Evolutionary conservation across 2,329 filamentous ascomycete genomes (phyloP), one percentile per base, ranked within the genome.

Genomic region (Scytalidium lignicola): DNA sequence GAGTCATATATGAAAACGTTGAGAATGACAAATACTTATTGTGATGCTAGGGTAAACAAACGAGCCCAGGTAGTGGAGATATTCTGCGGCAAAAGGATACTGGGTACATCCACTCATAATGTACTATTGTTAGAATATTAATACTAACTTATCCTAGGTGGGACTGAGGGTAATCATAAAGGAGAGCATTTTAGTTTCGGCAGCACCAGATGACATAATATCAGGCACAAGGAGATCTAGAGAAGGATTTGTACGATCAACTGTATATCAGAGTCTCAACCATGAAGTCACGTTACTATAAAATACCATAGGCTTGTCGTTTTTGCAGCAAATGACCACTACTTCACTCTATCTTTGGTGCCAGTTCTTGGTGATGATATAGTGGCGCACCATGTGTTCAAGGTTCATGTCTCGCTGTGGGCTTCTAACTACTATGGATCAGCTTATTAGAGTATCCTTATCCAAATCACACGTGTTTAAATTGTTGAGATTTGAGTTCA

Each of bases 1-100:
- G 78, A 57, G 79, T 72, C 48, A 45, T 47, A 46, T 42, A 41
- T 46, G 57, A 54, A 56, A 59, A 19, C 17, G 10, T 10, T 20
- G 6, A 10, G 28, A 37, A 51, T 59, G 32, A 61, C 51, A 15
- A 42, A 15, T 39, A 21, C 15, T 42, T 15, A 37, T 37, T 15
- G 32, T 8, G 15, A 37, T 37, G 32, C 32, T 54, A 83, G 82
- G 86, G 86, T 57, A 89, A 87, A 70, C 80, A 91, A 65, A 80
- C 73, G 28, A 84, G 84, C 2, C 66, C 75, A n/a, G 74, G 80
- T 51, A 85, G 81, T 43, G 32, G 32, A 13, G 82, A 76, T 41
- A 83, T 91, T 53, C 71, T 84, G 47, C 78, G 89, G 65, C 85
- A 90, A 69, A 92, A 89, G 70, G 86, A 92, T 56, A 82, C 80